These are phyloP conservation scores for Acanthamoeba culbertsoni DNA, from an alignment of 208 protist species.

Conservation along the genomic window DNA sequence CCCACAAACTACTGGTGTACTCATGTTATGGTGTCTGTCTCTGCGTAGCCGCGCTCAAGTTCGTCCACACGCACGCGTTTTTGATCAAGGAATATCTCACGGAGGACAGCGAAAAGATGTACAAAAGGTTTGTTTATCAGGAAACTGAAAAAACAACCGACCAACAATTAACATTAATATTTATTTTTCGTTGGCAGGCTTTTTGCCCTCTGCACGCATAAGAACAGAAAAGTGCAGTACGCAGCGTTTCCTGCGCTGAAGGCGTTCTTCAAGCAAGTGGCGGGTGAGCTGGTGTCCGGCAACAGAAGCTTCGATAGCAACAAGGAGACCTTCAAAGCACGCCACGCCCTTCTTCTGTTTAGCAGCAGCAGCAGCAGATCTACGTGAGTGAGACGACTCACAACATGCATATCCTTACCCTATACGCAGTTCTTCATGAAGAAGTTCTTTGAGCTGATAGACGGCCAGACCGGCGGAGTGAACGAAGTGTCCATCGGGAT, in stretches of 20 bases:
- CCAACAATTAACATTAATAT: background rate
- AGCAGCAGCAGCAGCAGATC: background rate
- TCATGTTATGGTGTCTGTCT: no score
- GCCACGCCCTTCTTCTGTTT: background rate
- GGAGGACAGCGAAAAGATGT: constrained; percentile 66
- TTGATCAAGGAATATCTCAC: constrained; percentile 66
- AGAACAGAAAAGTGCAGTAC: constrained; percentile 65
- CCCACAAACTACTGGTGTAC: no score
- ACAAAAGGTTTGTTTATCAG: constrained; percentile 1
- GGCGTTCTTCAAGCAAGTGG: constrained; percentile 59
- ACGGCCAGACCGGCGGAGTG: constrained; percentile 59
- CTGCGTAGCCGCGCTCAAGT: constrained; percentile 60
- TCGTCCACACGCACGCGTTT: constrained; percentile 58
- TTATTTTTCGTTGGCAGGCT: background rate
- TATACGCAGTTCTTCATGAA: constrained; percentile 65
- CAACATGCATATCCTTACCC: background rate
- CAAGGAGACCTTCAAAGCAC: constrained; percentile 66
- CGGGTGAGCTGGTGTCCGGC: constrained; percentile 54
- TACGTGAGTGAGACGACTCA: background rate
- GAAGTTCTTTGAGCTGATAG: constrained; percentile 66
- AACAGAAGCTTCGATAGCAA: constrained; percentile 60
- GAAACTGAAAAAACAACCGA: background rate
- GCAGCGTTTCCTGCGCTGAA: constrained; percentile 63
- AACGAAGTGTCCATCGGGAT: constrained; percentile 55
- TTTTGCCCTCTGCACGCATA: constrained; percentile 55